Evolutionary conservation across 2,329 filamentous ascomycete genomes (phyloP).

Genomic region (Penicillium concentricum): DNA sequence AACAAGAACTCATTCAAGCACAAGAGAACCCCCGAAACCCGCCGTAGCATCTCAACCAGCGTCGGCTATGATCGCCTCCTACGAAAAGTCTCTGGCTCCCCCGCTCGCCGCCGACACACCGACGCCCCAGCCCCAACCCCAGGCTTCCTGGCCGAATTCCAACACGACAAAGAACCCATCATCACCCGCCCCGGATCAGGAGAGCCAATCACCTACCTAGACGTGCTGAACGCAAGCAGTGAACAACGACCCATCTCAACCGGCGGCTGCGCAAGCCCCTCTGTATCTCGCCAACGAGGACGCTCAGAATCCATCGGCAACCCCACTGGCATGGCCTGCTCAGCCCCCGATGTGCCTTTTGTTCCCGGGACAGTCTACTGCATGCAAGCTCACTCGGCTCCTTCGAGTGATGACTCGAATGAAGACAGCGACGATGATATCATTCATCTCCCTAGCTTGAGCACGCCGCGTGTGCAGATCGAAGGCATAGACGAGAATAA

Average conservation of each 20-base stretch:
- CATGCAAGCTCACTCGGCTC: constrained; percentile 35
- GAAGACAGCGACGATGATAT: constrained; percentile 38
- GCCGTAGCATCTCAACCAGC: constrained; percentile 32
- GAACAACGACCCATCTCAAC: constrained; percentile 13
- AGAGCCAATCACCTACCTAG: constrained; percentile 32
- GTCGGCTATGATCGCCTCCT: constrained; percentile 20
- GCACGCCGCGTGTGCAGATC: constrained; percentile 27
- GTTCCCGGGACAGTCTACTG: constrained; percentile 29
- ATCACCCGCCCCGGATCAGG: not conserved
- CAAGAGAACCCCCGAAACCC: constrained; percentile 26
- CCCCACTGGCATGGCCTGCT: constrained; percentile 6
- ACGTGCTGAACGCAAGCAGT: constrained; percentile 24
- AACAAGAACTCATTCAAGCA: constrained; percentile 34
- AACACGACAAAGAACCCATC: constrained; percentile 5
- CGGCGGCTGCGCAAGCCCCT: constrained; percentile 1
- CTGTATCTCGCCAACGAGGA: constrained; percentile 4
- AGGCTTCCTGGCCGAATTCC: constrained; percentile 27
- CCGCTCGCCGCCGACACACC: constrained; percentile 39
- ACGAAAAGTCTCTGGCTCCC: constrained; percentile 19
- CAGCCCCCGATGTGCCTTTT: constrained; percentile 9
- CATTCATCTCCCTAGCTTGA: constrained; percentile 34
- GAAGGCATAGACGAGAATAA: constrained; percentile 37
- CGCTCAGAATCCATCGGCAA: constrained; percentile 14
- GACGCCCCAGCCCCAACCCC: constrained; percentile 40
- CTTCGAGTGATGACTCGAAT: constrained; percentile 21